A percentile compares a stretch with the other conserved stretches of the same genome.
These are phyloP conservation scores for Westerdykella aurantiaca DNA, from an alignment of 2,329 filamentous ascomycete species.

Conservation along the genomic window DNA sequence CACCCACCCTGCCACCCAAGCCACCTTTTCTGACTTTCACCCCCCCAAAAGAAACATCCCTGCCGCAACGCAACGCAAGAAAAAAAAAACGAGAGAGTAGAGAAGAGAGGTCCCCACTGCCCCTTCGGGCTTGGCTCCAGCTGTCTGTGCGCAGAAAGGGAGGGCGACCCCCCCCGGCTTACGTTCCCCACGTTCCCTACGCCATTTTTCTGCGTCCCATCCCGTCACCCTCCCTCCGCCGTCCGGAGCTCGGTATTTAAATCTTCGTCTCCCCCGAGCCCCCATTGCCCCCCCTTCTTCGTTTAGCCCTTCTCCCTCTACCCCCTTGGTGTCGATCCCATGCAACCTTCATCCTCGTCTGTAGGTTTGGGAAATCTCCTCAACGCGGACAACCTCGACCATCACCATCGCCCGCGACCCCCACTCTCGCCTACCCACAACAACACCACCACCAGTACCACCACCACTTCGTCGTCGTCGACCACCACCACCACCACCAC, in stretches of 20 bases:
- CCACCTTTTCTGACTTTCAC: slow-evolving; percentile 4
- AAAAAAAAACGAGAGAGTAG: too few species aligned
- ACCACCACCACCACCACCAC: slow-evolving; percentile 2
- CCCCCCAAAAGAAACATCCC: slow-evolving; percentile 12
- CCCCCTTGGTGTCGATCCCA: slow-evolving; percentile 29
- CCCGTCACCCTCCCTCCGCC: background rate
- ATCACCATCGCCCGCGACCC: slow-evolving; percentile 6
- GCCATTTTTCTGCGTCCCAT: slow-evolving; percentile 14
- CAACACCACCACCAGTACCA: slow-evolving; percentile 6
- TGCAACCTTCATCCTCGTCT: slow-evolving; percentile 33
- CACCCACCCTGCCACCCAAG: too few species aligned
- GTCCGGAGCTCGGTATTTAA: slow-evolving; percentile 20
- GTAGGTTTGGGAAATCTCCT: slow-evolving; percentile 37
- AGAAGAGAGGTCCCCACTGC: background rate
- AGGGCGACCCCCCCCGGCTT: slow-evolving; percentile 10
- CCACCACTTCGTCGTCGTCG: background rate
- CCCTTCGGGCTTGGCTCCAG: slow-evolving; percentile 17
- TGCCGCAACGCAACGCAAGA: slow-evolving; percentile 1
- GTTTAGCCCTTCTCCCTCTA: slow-evolving; percentile 15
- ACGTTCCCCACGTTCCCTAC: slow-evolving; percentile 17
- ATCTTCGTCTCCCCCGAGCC: slow-evolving; percentile 27
- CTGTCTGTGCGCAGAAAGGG: slow-evolving; percentile 20
- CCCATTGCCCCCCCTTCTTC: slow-evolving; percentile 31
- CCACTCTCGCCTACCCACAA: background rate
- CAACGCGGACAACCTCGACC: slow-evolving; percentile 26